Conservation (phyloP, 202 grass and related monocot genomes). For the Digitaria exilis region DNA sequence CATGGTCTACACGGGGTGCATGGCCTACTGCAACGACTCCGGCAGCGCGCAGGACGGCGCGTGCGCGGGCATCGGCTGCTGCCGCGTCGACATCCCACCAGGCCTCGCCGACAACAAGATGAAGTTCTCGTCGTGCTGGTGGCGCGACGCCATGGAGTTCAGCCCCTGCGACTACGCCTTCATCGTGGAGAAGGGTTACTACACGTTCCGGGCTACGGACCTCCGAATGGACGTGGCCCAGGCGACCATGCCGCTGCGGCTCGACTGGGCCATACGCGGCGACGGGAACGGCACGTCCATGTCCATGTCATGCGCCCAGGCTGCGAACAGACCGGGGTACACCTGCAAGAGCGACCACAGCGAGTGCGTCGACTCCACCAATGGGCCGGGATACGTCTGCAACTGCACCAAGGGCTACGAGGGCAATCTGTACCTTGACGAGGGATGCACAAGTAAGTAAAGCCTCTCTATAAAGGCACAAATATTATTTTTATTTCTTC, state of each 20-base stretch:
- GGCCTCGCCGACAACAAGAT: no score
- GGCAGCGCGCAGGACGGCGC: no score
- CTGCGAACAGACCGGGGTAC: not conserved
- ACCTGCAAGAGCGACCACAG: slow-evolving; percentile 23
- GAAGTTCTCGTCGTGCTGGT: not conserved
- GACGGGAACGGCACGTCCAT: not conserved
- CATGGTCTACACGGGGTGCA: not conserved
- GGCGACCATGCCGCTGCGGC: not conserved
- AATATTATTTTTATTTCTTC: no score
- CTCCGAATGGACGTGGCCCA: not conserved
- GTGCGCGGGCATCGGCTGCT: not conserved
- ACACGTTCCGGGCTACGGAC: slow-evolving; percentile 23
- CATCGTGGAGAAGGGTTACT: slow-evolving; percentile 6
- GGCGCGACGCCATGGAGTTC: not conserved
- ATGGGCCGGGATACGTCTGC: no score
- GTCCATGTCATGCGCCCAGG: not conserved
- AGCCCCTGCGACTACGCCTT: slow-evolving; percentile 21
- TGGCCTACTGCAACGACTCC: not conserved
- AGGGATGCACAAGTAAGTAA: no score
- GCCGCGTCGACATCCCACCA: not conserved
- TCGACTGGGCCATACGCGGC: slow-evolving; percentile 47
- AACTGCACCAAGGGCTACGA: no score
- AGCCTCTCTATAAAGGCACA: no score
- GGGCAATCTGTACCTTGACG: no score
- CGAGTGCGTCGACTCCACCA: no score